A percentile compares a stretch with the other conserved stretches of the same genome.
Evolutionary conservation across 768 basidiomycete species (phyloP).

Genomic region (Asterophora lycoperdoides): DNA sequence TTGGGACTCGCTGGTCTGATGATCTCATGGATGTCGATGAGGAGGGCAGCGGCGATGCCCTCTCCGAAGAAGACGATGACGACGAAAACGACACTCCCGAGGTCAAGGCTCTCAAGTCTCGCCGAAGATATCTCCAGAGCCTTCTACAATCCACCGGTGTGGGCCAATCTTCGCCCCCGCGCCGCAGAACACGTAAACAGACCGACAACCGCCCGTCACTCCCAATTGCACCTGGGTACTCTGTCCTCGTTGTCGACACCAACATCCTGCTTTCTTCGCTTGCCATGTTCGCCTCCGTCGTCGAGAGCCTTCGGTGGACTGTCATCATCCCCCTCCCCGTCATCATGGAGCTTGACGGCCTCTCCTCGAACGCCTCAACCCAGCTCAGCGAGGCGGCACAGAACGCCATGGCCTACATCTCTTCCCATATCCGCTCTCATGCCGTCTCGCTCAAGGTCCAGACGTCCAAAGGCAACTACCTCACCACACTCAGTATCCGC

Average conservation of each 20-base stretch:
- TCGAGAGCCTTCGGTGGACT: slow-evolving; percentile 83
- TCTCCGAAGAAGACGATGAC: slow-evolving; percentile 50
- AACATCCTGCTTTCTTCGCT: slow-evolving; percentile 90
- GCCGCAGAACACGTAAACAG: slow-evolving; percentile 24
- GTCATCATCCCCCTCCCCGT: slow-evolving; percentile 90
- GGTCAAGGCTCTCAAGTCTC: slow-evolving; percentile 78
- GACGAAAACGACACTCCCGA: slow-evolving; percentile 69
- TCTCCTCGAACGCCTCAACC: slow-evolving; percentile 52
- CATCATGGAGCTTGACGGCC: slow-evolving; percentile 96
- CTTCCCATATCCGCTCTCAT: slow-evolving; percentile 70
- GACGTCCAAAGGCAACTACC: slow-evolving; percentile 92
- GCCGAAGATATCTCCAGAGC: slow-evolving; percentile 66
- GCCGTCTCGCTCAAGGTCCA: slow-evolving; percentile 83
- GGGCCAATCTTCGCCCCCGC: slow-evolving; percentile 20
- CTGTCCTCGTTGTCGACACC: slow-evolving; percentile 88
- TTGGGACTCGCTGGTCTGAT: slow-evolving; percentile 58
- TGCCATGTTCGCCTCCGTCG: slow-evolving; percentile 61
- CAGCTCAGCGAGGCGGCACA: slow-evolving; percentile 74
- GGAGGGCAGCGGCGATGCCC: slow-evolving; percentile 38
- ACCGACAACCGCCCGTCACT: slow-evolving; percentile 37
- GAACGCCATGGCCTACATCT: slow-evolving; percentile 70
- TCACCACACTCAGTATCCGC: slow-evolving; percentile 75
- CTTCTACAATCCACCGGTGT: slow-evolving; percentile 49
- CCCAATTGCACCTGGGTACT: slow-evolving; percentile 77
- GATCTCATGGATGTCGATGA: slow-evolving; percentile 74